Evolutionary conservation across 306 rosid genomes (phyloP).

Genomic region (Castanospermum australe): DNA sequence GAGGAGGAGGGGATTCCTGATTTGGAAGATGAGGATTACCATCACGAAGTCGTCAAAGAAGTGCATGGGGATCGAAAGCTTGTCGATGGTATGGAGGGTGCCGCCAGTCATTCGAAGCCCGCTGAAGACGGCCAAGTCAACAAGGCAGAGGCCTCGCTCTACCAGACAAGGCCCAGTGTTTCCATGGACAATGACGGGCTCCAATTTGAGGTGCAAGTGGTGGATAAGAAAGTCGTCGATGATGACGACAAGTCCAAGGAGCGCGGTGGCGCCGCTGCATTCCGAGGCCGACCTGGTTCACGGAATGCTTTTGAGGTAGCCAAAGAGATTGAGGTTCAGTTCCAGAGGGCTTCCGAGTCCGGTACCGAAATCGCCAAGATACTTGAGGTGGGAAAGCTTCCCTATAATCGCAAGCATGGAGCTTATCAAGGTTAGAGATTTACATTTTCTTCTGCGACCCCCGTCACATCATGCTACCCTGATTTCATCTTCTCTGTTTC

Average conservation of each 20-base stretch:
- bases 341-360: conserved; percentile 77
- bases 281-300: conserved; percentile 48
- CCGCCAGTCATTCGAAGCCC: conserved; percentile 22
- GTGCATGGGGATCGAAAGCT: conserved; percentile 66
- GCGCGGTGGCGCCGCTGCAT: conserved; percentile 44
- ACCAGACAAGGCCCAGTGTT: conserved; percentile 47
- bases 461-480: neutral
- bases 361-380: conserved; percentile 66
- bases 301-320: conserved; percentile 69
- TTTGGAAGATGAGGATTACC: conserved; percentile 82
- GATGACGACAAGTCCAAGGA: conserved; percentile 58
- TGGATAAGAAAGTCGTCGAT: conserved; percentile 74
- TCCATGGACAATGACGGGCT: too few species aligned
- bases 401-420: conserved; percentile 58
- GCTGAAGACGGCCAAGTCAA: conserved; percentile 25
- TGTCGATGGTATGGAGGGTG: conserved; percentile 36
- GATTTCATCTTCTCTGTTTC: neutral
- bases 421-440: conserved; percentile 39
- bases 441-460: neutral
- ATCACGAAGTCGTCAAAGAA: conserved; percentile 76
- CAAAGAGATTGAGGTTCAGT: conserved; percentile 71
- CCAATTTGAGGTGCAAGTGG: conserved; percentile 59
- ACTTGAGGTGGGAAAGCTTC: conserved; percentile 86
- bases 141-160: conserved; percentile 34
- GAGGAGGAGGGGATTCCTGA: conserved; percentile 98